Evolutionary conservation across 768 basidiomycete genomes (phyloP), one percentile per base, ranked within the genome.

Genomic region (Pleurotus citrinopileatus): DNA sequence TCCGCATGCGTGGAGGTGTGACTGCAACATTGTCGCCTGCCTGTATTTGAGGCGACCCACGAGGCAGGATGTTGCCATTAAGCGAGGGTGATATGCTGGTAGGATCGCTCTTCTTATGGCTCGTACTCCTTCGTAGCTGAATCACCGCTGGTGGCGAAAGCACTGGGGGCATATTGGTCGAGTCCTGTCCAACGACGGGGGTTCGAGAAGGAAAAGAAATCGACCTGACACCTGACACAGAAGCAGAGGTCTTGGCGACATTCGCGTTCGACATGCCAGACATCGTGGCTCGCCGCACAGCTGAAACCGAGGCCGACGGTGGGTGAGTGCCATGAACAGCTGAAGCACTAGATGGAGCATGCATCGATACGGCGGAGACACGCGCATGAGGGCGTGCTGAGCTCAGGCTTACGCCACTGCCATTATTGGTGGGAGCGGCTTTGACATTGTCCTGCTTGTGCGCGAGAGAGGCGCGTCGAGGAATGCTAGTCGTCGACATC

Each of bases 311-410:
- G 2, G 37, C 26, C 8, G 25, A 40, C 8, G 38, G 17, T 19
- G 38, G 38, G 38, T 40, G 38, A 7, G 8, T n/a, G 17, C 38
- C 38, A 19, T 40, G 38, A 40, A 19, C 45, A 47, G 27, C 27
- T 3, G 32, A 32, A 29, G 55, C 58, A 1, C 55, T 57, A 10
- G 55, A 29, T 8, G 56, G 55, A 3, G 60, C 37, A 51, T 46
- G 19, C 44, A 42, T 38, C 50, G 53, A 20, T 34, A 26, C 26
- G 52, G 47, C 42, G 37, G n/a, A 50, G 46, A 57, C 19, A 47
- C 55, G 19, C 42, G 57, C 34, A 54, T 54, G 47, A 36, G 48
- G 48, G 46, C 45, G 29, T 48, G 40, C 38, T 23, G 27, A 38
- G 42, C 47, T 38, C 7, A 55, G 43, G 38, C 55, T 53, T 5